Base-by-base conservation (phyloP, 2,329 filamentous ascomycete genomes). In the Coniella lustricola region DNA sequence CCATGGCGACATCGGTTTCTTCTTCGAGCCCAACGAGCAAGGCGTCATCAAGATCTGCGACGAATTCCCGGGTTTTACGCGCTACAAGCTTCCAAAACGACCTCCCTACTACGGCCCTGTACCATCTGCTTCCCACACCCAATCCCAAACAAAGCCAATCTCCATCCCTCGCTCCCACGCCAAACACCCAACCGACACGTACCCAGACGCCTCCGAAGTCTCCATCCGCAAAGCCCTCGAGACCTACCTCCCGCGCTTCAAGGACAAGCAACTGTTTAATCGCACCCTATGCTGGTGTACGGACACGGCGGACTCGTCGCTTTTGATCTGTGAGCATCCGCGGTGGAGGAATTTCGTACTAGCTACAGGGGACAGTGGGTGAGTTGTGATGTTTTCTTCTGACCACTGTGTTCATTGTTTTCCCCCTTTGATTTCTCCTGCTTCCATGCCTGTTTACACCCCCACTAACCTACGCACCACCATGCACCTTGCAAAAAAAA, bases 341-440 rank as follows among this genome's bases (percentile, higher is more conserved):
- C 52, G 44, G 22, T 72, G 69, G 66, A 71, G 67, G 54, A 72
- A 73, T 48, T 66, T 73, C 42, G 61, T 72, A 17, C 52, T 72
- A n/a, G 69, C 70, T 1, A 72, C 69, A 0, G 70, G 70, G 0
- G 70, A 73, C 29, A 72, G 69, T 54, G 70, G 69, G 68, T 69
- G 56, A 57, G 67, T n/a, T n/a, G n/a, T n/a, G n/a, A n/a, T 62
- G 13, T 14, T 22, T n/a, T n/a, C 10, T 29, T 29, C 10, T 29
- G n/a, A n/a, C n/a, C n/a, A n/a, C n/a, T n/a, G n/a, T n/a, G n/a
- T n/a, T n/a, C n/a, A n/a, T 29, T 29, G 5, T 29, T 29, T 29
- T 29, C 25, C 25, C 10, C 25, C 25, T 29, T 29, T 10, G 32
- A 13, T 2, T 16, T 25, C 9, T 48, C 10, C 45, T 50, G 47